Base-by-base conservation (phyloP, 306 rosid genomes). In the Dryas octopetala region DNA sequence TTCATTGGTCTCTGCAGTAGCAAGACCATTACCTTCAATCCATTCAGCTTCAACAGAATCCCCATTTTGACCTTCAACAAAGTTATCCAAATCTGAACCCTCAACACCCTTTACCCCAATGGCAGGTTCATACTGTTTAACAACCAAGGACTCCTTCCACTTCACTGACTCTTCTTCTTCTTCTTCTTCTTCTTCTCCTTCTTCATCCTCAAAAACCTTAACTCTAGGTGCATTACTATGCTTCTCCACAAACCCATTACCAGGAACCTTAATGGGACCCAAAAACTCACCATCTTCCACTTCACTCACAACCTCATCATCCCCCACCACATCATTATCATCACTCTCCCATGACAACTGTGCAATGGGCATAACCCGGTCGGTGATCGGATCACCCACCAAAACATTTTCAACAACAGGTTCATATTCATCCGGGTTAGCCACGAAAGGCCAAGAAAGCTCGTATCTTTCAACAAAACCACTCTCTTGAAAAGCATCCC, bases 321-420 rank as follows among this genome's bases (percentile, higher is more conserved):
- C 81, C 0, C 65, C 74, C 51, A 45, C 63, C 45, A 23, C 48
- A 17, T 53, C 85, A 0, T 70, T 79, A 0, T 66, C 85, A 6
- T 86, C 96, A 2, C 81, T 86, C 16, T 80, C 82, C 78, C 76
- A 74, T 62, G 89, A 86, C 54, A 90, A 73, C 45, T 79, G 81
- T 5, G 96, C 96, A 81, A 88, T 76, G 3, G 96, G 96, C 82
- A 60, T 80, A 74, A 76, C 86, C 57, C 74, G 76, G 44, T 47
- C 52, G 60, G 78, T 62, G 55, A 62, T 65, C 4, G 58, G 15
- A 28, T 16, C 66, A 43, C 53, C 74, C 66, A 67, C 46, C 71
- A 75, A 15, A 68, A 81, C 71, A 7, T 72, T 45, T 17, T 77
- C 77, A 12, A 59, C 68, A 66, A 32, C 61, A 63, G 45, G 70